Evolutionary conservation across 1,284 basidiomycete genomes (phyloP).

Genomic region (Ceratobasidium papillatum): DNA sequence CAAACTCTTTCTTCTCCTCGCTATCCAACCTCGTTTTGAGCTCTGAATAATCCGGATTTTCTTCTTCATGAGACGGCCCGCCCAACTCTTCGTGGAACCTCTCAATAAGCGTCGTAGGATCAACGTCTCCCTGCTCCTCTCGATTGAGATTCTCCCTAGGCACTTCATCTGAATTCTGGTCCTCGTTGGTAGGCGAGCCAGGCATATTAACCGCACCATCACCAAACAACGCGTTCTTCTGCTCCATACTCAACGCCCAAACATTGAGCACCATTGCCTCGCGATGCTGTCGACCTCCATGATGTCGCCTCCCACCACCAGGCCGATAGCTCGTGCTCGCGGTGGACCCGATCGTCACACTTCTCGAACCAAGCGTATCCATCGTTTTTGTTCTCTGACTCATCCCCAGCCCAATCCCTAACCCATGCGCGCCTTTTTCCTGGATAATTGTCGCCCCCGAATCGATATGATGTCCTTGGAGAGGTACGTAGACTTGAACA

Average conservation of each 20-base stretch:
- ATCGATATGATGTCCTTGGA: neutral
- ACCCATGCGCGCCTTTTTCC: neutral
- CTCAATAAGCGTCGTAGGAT: slow-evolving; percentile 19
- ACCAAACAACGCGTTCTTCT: slow-evolving; percentile 21
- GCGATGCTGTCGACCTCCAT: neutral
- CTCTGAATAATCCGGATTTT: slow-evolving; percentile 36
- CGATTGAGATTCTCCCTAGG: neutral
- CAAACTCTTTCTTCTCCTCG: slow-evolving; percentile 61
- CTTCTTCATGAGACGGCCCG: slow-evolving; percentile 29
- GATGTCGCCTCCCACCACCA: neutral
- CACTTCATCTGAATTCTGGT: too few species aligned
- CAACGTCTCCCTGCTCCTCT: neutral
- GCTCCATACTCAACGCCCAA: slow-evolving; percentile 26
- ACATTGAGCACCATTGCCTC: slow-evolving; percentile 22
- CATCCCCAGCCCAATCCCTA: slow-evolving; percentile 2
- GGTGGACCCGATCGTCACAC: neutral
- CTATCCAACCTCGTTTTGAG: slow-evolving; percentile 50
- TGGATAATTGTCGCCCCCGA: neutral
- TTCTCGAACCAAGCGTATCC: neutral
- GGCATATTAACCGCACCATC: neutral
- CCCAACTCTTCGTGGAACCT: slow-evolving; percentile 19
- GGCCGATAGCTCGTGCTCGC: neutral
- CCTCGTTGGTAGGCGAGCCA: neutral
- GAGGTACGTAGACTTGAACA: slow-evolving; percentile 61
- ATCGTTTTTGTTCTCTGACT: neutral